Evolutionary conservation across 192 early-diverging fungal species (phyloP), one percentile per base, ranked within the genome.

Genomic region (Chytriomyces hyalinus): DNA sequence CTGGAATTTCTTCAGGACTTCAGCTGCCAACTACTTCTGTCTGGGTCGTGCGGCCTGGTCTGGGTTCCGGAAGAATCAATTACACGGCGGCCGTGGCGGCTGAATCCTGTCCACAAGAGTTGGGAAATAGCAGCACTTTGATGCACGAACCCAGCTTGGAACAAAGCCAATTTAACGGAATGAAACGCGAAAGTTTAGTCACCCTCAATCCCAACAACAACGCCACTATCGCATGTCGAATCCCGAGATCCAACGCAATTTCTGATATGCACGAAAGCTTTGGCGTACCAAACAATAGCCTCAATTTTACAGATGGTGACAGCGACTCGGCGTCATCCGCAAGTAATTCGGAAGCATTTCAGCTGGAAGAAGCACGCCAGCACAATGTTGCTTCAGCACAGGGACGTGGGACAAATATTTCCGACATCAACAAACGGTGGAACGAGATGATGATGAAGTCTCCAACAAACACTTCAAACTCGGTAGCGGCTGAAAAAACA

Each of bases 401-500:
- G 7, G 50, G 43, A 49, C 73, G 73, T 8, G 48, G 44, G 20
- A 64, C 64, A 36, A 36, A 36, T 51, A 75, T 75, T n/a, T 26
- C 22, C 9, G 73, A 75, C 6, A 45, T 75, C 9, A 75, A 75
- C 47, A 75, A 53, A 36, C 5, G 64, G 28, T 75, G 73, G 73
- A 64, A 75, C 36, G 73, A 75, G 50, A 57, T 57, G 53, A 75
- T 75, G 73, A 75, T 75, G 73, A 64, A 66, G 43, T 73, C 71
- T 51, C 43, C 68, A 15, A 22, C 68, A 10, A 22, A 4, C 11
- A 22, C 49, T 53, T 51, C 51, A 49, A 57, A 22, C n/a, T 6
- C 24, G 1, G n/a, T 8, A 24, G n/a, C n/a, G 9, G 68, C 26
- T n/a, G 17, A 8, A 15, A 45, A 53, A 3, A 70, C 17, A 10